Conservation (phyloP, 495 filamentous ascomycete genomes). For the Penicillium maclennaniae region DNA sequence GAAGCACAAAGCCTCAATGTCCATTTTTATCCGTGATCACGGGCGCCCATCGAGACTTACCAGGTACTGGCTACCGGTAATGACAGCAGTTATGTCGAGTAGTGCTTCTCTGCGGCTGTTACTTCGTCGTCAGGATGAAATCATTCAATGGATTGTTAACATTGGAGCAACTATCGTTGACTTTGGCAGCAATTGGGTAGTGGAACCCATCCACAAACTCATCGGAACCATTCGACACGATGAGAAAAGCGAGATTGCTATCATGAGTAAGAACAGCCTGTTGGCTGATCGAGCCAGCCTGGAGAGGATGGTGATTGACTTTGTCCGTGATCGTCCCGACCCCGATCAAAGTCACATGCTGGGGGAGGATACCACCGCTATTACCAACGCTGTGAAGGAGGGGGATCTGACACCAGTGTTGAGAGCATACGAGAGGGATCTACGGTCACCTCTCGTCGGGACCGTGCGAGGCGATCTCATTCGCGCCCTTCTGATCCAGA, state of each 20-base stretch:
- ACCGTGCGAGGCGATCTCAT: conserved; percentile 82
- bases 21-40: conserved; percentile 46
- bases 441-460: conserved; percentile 73
- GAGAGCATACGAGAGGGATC: conserved; percentile 82
- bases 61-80: conserved; percentile 82
- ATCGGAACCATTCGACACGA: conserved; percentile 91
- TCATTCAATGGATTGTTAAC: conserved; percentile 71
- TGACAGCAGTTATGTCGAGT: conserved; percentile 61
- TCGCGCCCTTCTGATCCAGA: conserved; percentile 86
- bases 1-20: conserved; percentile 51
- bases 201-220: conserved; percentile 76
- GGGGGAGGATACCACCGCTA: conserved; percentile 56
- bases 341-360: conserved; percentile 47
- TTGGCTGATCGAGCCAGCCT: conserved; percentile 84
- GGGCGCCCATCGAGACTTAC: conserved; percentile 73
- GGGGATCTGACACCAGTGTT: conserved; percentile 91
- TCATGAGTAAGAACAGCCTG: conserved; percentile 89
- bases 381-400: conserved; percentile 74
- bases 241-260: conserved; percentile 82
- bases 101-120: conserved; percentile 76
- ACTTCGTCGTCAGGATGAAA: conserved; percentile 63
- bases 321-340: conserved; percentile 72
- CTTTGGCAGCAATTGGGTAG: conserved; percentile 94
- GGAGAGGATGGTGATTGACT: conserved; percentile 97
- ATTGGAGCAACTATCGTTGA: conserved; percentile 74